Evolutionary conservation across 345 rosid genomes (phyloP).

Genomic region (Camelina sativa): DNA sequence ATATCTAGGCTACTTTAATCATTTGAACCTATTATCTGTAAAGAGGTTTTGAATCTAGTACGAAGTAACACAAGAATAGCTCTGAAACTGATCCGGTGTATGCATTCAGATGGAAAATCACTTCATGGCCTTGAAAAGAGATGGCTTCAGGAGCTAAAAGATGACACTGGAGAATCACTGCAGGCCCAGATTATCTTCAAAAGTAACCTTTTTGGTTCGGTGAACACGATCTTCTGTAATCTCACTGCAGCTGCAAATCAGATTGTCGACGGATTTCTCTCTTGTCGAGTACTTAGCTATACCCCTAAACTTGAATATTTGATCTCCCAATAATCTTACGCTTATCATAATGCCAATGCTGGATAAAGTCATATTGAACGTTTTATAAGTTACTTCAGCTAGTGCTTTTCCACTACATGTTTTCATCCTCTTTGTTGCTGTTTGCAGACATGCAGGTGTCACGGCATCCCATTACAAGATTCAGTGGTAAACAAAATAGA

Average conservation of each 20-base stretch:
- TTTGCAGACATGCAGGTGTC: constrained; percentile 80
- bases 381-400: constrained; percentile 19
- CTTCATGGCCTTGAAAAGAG: constrained; percentile 69
- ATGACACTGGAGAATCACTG: constrained; percentile 69
- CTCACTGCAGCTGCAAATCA: constrained; percentile 54
- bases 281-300: constrained; percentile 61
- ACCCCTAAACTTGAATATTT: constrained; percentile 15
- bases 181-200: constrained; percentile 70
- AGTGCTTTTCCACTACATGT: constrained; percentile 22
- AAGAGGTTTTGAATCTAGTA: constrained; percentile 8
- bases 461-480: constrained; percentile 55
- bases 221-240: constrained; percentile 72
- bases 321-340: constrained; percentile 7
- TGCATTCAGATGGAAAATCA: constrained; percentile 58
- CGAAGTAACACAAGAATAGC: neutral
- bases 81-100: constrained; percentile 13
- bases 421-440: constrained; percentile 33
- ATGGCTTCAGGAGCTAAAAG: constrained; percentile 80
- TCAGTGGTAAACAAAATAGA: constrained; percentile 41
- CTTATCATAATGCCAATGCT: neutral
- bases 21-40: constrained; percentile 13
- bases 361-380: constrained; percentile 9
- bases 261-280: constrained; percentile 62
- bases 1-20: constrained; percentile 8
- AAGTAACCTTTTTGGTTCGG: constrained; percentile 56